Evolutionary conservation across 2,329 filamentous ascomycete genomes (phyloP), one percentile per base, ranked within the genome.

Genomic region (Exophiala sp.): DNA sequence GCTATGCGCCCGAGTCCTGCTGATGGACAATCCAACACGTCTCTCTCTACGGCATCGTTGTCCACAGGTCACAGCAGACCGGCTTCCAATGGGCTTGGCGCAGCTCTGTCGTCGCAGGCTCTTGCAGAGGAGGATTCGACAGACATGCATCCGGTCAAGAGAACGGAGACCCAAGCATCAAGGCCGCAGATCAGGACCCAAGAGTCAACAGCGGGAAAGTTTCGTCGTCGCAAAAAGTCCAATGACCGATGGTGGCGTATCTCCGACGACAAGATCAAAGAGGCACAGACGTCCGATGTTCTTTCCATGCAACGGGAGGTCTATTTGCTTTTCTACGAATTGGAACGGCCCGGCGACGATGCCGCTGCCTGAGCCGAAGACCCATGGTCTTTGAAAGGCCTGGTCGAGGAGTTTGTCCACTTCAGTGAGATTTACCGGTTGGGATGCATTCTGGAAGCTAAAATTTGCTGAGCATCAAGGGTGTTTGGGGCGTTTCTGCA

Each of bases 221-320:
- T 52, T 29, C 79, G 73, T 56, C 82, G 79, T 59, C 80, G 78
- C 53, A 79, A 77, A 59, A 82, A 80, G 63, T 68, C 73, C 10
- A 78, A 77, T 38, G 85, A 94, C 63, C 82, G 85, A 34, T 98
- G 93, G 93, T 98, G 93, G 93, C 82, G 93, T 29, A 95, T 98
- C 58, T 96, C 90, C 58, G 93, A 98, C 66, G 93, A 98, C 59
- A 95, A 94, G 69, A 81, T 97, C 62, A 93, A 91, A 65, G 91
- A 97, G 69, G 85, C 88, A 59, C 95, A 90, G 73, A 97, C 90
- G 4, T 81, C 78, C 47, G 93, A 98, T 60, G 88, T 98, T 5
- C 68, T 98, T 50, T 81, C 82, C 6, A 95, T 96, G 89, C 89
- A 96, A 69, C 85, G 84, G 62, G 93, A 98, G 68, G 91, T 97